A percentile compares a stretch with the other conserved stretches of the same genome.
phyloP scores from a whole-genome alignment of 768 basidiomycete species.

The Austroboletus festivus region DNA sequence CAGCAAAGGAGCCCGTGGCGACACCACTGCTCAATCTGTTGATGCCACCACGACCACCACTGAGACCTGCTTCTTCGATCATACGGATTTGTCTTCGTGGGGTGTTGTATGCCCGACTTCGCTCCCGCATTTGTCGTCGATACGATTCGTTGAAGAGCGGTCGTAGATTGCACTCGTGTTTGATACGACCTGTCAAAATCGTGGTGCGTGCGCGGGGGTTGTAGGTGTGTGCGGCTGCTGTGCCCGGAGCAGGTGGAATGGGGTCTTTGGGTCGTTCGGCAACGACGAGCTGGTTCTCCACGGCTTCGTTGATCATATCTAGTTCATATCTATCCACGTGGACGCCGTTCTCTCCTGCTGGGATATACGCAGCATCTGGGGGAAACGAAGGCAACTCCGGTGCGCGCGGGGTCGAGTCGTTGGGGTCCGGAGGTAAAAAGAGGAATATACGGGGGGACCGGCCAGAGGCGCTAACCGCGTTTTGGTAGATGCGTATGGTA shows the following conservation, averaged over 20 bases:
- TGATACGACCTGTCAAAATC: constrained; percentile 74
- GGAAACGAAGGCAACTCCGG: constrained; percentile 25
- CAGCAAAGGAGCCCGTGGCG: constrained; percentile 55
- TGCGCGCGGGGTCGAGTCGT: constrained; percentile 37
- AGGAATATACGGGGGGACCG: constrained; percentile 62
- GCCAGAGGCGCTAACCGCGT: constrained; percentile 40
- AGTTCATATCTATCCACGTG: constrained; percentile 74
- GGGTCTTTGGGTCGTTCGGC: constrained; percentile 76
- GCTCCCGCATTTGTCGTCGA: constrained; percentile 66
- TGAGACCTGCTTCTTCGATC: constrained; percentile 69
- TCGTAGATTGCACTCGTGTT: constrained; percentile 74
- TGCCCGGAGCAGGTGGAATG: constrained; percentile 37
- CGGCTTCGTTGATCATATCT: constrained; percentile 80
- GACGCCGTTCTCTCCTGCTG: constrained; percentile 26
- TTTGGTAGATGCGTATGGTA: constrained; percentile 75
- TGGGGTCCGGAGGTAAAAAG: constrained; percentile 57
- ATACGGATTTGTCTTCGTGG: constrained; percentile 62
- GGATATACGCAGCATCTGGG: constrained; percentile 30
- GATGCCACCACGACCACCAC: constrained; percentile 68
- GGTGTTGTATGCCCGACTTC: constrained; percentile 64
- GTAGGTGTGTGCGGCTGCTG: constrained; percentile 36
- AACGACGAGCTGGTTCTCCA: constrained; percentile 83
- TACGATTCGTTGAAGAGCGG: constrained; percentile 68
- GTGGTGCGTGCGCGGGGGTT: constrained; percentile 71
- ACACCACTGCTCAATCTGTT: constrained; percentile 79